Base-by-base conservation (phyloP, 2,329 filamentous ascomycete species). In the Coniochaeta sp. region DNA sequence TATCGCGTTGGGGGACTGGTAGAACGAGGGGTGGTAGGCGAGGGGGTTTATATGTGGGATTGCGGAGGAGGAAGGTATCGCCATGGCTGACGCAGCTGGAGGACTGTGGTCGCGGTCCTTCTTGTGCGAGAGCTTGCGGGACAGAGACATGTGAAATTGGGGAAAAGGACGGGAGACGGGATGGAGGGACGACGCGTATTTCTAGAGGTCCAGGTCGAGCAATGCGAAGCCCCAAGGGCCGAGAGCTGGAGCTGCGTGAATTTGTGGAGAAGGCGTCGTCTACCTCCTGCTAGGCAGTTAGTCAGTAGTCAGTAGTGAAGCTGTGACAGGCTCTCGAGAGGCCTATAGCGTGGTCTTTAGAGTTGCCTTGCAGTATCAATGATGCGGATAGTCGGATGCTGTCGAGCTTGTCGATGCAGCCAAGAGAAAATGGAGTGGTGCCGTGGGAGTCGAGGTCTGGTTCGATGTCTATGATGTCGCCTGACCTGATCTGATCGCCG, bases 1-100 rank as follows among this genome's bases (percentile, higher is more conserved):
- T 59, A 92, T 91, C 40, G 81, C 79, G 71, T 84, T 86, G 59
- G 87, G 86, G n/a, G 81, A 83, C 60, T 77, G 50, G 65, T 58
- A 56, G 67, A 61, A 59, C 65, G 58, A 59, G 66, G 62, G 63
- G 63, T 62, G 62, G 65, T 36, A 52, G 47, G 24, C 47, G 26
- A 52, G 47, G 22, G 47, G 47, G 47, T 52, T 52, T 52, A 52
- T 52, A 30, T 52, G 47, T 6, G 42, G 42, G 42, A 47, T 26
- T 17, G 47, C 47, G 12, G 42, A 24, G 22, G 44, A 28, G 17
- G 47, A 30, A 17, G 47, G 47, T 17, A 26, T 28, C 47, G 47
- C 47, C 47, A 52, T 52, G 22, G 22, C 30, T 5, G 47, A 17
- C 9, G 42, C 10, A 32, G 30, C 30, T 6, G 30, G 5, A 32